phyloP scores from a whole-genome alignment of 768 basidiomycete species.

The Leccinum sublutescens region DNA sequence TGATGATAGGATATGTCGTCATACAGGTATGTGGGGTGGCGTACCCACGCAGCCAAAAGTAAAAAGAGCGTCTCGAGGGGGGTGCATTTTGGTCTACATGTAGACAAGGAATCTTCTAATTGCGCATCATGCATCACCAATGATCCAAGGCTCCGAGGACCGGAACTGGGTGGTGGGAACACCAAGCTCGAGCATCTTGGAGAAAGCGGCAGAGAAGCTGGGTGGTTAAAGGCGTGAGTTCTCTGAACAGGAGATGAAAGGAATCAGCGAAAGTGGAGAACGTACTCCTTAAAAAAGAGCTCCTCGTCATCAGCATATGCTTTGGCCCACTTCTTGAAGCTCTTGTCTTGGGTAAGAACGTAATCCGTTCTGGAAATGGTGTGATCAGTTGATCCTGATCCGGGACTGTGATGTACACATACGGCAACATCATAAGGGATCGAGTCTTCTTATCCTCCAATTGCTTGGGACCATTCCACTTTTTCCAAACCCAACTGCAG shows the following conservation, averaged over 20 bases:
- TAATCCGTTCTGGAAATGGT: conserved; percentile 68
- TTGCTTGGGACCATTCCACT: conserved; percentile 94
- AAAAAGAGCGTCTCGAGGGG: neutral
- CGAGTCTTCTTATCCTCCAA: conserved; percentile 89
- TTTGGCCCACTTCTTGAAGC: conserved; percentile 85
- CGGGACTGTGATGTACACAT: conserved; percentile 29
- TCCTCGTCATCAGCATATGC: conserved; percentile 83
- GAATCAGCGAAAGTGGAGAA: conserved; percentile 5
- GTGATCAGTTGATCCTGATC: neutral
- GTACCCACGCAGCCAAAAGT: neutral
- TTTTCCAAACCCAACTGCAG: conserved; percentile 83
- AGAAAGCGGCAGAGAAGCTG: conserved; percentile 81
- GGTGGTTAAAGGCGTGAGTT: neutral
- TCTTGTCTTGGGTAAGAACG: conserved; percentile 84
- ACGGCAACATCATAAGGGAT: conserved; percentile 95
- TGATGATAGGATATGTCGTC: neutral
- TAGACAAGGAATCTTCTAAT: neutral
- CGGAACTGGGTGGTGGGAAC: conserved; percentile 82
- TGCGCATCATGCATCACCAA: conserved; percentile 43
- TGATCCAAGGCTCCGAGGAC: conserved; percentile 67
- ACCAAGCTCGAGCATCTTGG: conserved; percentile 88
- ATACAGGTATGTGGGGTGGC: neutral
- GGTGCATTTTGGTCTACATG: neutral
- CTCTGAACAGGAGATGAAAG: neutral
- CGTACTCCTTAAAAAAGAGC: conserved; percentile 93